These are phyloP conservation scores for Lenzites betulinus DNA, from an alignment of 768 basidiomycete genomes.

Conservation along the genomic window DNA sequence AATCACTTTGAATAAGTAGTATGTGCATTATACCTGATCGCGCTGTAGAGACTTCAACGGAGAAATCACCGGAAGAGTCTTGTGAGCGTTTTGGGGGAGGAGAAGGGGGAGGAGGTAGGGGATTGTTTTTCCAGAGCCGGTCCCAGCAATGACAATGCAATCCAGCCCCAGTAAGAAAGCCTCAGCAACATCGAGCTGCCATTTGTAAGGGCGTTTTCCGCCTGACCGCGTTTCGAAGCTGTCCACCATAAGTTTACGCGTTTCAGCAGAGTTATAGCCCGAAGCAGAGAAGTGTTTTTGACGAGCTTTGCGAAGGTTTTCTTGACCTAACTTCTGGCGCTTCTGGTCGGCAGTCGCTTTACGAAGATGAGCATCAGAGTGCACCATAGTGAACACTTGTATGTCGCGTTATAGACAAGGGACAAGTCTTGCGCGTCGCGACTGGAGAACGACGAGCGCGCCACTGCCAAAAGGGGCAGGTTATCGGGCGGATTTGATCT, in stretches of 20 bases:
- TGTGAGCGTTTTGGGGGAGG: slow-evolving; percentile 4
- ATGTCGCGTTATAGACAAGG: too few species aligned
- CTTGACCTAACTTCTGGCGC: too few species aligned
- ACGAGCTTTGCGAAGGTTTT: too few species aligned
- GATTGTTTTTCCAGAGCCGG: slow-evolving; percentile 28
- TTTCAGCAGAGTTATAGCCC: neutral
- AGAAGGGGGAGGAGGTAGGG: slow-evolving; percentile 28
- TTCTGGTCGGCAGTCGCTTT: too few species aligned
- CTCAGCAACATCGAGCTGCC: slow-evolving; percentile 1
- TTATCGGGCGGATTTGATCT: neutral
- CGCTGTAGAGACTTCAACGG: slow-evolving; percentile 27
- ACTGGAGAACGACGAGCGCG: neutral
- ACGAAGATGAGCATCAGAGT: neutral
- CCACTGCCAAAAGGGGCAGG: neutral
- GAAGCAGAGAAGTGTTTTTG: too few species aligned
- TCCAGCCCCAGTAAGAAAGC: slow-evolving; percentile 19
- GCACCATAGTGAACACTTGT: too few species aligned
- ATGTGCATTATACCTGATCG: slow-evolving; percentile 26
- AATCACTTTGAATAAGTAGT: neutral
- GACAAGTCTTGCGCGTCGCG: neutral
- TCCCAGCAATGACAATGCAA: slow-evolving; percentile 18
- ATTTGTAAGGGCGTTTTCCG: neutral
- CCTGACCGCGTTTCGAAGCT: neutral
- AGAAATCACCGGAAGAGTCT: slow-evolving; percentile 21
- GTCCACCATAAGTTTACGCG: neutral